These are phyloP conservation scores for Populus hybrid DNA, from an alignment of 441 rosid genomes.

Conservation along the genomic window DNA sequence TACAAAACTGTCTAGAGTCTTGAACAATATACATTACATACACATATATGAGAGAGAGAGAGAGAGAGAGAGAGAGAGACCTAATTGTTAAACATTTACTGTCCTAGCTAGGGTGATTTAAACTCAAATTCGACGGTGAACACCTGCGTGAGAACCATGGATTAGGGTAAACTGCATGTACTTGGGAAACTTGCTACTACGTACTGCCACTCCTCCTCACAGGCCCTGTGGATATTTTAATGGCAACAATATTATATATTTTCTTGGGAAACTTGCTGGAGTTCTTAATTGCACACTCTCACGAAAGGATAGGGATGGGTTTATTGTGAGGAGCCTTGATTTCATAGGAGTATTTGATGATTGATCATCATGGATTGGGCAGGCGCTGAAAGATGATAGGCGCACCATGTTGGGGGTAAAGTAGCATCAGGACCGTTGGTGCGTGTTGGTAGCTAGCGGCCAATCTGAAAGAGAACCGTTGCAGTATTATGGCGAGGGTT, in stretches of 20 bases:
- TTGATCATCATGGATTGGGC: constrained; percentile 1
- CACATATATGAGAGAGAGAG: constrained; percentile 10
- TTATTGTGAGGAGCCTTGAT: constrained; percentile 9
- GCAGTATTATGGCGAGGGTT: constrained; percentile 62
- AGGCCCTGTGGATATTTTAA: no score
- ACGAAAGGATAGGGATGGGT: neutral
- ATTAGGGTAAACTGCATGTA: constrained; percentile 2
- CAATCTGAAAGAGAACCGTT: constrained; percentile 70
- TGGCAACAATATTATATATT: no score
- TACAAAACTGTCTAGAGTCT: constrained; percentile 41
- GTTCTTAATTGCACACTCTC: constrained; percentile 1
- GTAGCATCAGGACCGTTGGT: constrained; percentile 86
- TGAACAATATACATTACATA: constrained; percentile 42
- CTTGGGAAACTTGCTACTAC: no score
- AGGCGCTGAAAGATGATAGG: constrained; percentile 62
- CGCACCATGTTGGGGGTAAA: constrained; percentile 94
- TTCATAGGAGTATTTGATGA: constrained; percentile 6
- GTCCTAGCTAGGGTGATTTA: neutral
- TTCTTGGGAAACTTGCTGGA: neutral
- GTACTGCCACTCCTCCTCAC: no score
- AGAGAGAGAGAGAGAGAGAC: neutral
- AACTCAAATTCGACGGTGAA: constrained; percentile 18
- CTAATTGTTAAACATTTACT: constrained; percentile 34
- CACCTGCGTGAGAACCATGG: neutral
- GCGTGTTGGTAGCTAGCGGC: constrained; percentile 87